phyloP scores from a whole-genome alignment of 2,329 filamentous ascomycete species.

The Botrytis fragariae region DNA sequence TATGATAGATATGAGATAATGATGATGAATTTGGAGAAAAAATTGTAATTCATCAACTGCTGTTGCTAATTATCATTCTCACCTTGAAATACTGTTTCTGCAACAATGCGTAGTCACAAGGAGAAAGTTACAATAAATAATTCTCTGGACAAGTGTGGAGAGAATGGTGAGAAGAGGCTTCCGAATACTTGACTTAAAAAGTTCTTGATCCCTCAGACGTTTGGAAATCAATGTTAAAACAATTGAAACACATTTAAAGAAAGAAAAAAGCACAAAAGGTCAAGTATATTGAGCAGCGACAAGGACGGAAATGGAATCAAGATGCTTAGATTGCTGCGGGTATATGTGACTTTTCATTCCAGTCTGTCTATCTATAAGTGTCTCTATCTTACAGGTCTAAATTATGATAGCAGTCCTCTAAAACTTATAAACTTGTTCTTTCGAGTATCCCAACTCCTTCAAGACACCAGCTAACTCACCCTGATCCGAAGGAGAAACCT shows the following conservation, averaged over 20 bases:
- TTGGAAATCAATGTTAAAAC: background rate
- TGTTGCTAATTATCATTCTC: background rate
- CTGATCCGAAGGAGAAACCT: constrained; percentile 92
- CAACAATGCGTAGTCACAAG: no score
- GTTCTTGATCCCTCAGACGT: background rate
- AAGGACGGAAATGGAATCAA: background rate
- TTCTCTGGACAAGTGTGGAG: background rate
- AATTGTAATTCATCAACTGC: background rate
- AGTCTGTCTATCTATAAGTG: constrained; percentile 1
- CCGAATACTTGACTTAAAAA: background rate
- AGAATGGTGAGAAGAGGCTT: background rate
- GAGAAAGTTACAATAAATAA: background rate
- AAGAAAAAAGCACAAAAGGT: background rate
- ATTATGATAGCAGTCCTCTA: constrained; percentile 43
- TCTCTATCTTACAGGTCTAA: constrained; percentile 17
- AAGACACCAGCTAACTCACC: constrained; percentile 78
- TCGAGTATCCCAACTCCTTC: constrained; percentile 77
- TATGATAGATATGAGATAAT: background rate
- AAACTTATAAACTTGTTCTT: constrained; percentile 97
- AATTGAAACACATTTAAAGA: background rate
- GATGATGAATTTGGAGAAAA: background rate
- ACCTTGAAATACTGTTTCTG: no score
- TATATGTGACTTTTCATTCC: background rate
- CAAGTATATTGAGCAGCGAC: background rate
- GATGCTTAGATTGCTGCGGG: background rate